Conservation (phyloP, 192 early-diverging fungal species). For the Backusella tuberculispora region DNA sequence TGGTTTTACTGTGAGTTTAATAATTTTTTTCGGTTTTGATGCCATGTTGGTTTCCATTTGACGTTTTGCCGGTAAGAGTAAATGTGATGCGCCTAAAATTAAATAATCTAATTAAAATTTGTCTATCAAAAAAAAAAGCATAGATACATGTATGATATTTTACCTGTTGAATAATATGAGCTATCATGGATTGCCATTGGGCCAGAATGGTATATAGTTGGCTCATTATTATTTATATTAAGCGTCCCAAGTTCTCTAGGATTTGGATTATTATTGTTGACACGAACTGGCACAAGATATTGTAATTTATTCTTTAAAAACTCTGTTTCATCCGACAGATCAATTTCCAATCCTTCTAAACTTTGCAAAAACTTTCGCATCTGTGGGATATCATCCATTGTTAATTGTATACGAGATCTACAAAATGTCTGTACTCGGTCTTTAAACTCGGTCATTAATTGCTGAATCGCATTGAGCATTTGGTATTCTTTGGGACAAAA, state of each 20-base stretch:
- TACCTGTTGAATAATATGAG: neutral
- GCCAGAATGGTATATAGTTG: neutral
- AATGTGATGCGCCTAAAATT: neutral
- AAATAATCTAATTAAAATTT: neutral
- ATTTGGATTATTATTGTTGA: neutral
- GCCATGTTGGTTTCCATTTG: neutral
- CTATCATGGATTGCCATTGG: neutral
- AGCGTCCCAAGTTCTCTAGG: neutral
- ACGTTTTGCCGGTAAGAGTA: neutral
- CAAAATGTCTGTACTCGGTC: slow-evolving; percentile 34
- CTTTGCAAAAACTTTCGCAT: slow-evolving; percentile 45
- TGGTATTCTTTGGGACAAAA: slow-evolving; percentile 48
- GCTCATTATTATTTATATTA: neutral
- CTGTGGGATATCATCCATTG: slow-evolving; percentile 33
- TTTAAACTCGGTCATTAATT: slow-evolving; percentile 13
- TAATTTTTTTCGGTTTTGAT: slow-evolving; percentile 1
- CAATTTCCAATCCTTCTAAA: slow-evolving; percentile 47
- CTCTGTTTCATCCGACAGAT: slow-evolving; percentile 44
- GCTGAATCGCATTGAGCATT: slow-evolving; percentile 19
- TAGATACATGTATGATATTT: neutral
- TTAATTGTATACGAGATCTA: slow-evolving; percentile 34
- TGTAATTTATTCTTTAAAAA: slow-evolving; percentile 46
- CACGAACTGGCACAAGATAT: slow-evolving; percentile 30
- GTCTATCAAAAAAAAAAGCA: neutral
- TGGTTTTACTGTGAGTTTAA: slow-evolving; percentile 20